phyloP scores from a whole-genome alignment of 208 protist genomes.

The Trypanosoma cruzi region DNA sequence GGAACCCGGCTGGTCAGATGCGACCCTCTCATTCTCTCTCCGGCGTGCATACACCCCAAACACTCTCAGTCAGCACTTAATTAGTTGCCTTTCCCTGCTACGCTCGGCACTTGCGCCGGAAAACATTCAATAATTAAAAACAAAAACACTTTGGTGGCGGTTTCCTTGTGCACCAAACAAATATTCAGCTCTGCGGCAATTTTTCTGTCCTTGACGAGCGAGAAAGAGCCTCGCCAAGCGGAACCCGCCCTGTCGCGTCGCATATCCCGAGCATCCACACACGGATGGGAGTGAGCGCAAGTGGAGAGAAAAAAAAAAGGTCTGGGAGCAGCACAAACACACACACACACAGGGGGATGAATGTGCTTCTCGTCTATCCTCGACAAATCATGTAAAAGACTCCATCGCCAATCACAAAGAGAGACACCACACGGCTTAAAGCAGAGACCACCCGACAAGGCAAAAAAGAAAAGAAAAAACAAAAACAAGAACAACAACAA shows the following conservation, averaged over 20 bases:
- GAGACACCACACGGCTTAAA: no score
- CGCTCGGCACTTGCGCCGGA: background rate
- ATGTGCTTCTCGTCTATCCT: no score
- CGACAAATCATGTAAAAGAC: no score
- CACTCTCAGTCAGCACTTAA: background rate
- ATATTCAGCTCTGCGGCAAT: background rate
- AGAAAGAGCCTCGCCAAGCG: constrained; percentile 1
- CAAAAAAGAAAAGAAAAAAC: no score
- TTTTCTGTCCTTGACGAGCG: background rate
- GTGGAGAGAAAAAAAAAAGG: no score
- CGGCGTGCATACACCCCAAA: background rate
- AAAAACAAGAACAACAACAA: no score
- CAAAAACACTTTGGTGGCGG: constrained; percentile 6
- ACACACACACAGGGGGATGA: no score
- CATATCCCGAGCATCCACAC: background rate
- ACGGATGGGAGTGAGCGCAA: no score
- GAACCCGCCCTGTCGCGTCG: background rate
- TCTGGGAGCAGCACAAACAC: no score
- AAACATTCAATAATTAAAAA: constrained; percentile 6
- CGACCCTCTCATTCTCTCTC: background rate
- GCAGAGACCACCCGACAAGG: no score
- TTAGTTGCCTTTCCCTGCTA: background rate
- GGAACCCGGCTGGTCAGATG: background rate
- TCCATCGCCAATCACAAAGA: no score
- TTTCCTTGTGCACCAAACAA: constrained; percentile 18